Evolutionary conservation across 768 basidiomycete species (phyloP), one percentile per base, ranked within the genome.

Genomic region (Pisolithus microcarpus): DNA sequence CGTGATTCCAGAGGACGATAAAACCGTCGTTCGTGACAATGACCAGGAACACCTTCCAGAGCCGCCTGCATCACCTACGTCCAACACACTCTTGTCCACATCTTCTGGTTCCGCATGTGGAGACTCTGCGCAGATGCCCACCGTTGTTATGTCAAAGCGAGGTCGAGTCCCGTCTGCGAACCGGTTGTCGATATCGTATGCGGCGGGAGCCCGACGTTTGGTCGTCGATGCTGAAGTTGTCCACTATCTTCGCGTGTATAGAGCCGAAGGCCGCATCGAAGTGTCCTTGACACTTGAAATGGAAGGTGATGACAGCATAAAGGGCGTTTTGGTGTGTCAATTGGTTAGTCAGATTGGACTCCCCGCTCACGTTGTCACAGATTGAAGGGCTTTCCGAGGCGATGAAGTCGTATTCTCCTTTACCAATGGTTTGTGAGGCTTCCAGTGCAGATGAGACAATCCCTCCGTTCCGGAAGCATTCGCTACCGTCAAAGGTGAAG

Each of bases 141-240:
- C 62, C 43, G 46, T 40, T 19, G 37, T 48, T 28, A 47, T 50
- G 31, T 48, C 57, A 10, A 78, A 76, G 56, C 60, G 65, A 18
- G 69, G 66, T 13, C 74, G 71, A 56, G 71, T 73, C 0, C 84
- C 87, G 8, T 88, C 87, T 38, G 84, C 87, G 28, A 91, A 90
- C 58, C 80, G 88, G 16, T 69, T 99, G n/a, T 96, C 94, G 7
- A 92, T 98, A 65, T 87, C 95, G 0, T 99, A 96, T 68, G 91
- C 92, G 50, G 85, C 85, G 40, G 92, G 91, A 46, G 85, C 85
- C 52, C 76, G 90, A 45, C 78, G 96, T 38, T 74, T 99, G 46
- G 85, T 96, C 24, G 75, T 98, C 52, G 86, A 98, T 65, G 88
- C 95, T 2, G 86, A 87, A 56, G 81, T 87, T 26, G 90, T 98